Percentiles rank a stretch among this genome's conserved stretches.
These are phyloP conservation scores for Priceomyces haplophilus DNA, from an alignment of 805 yeast species.

Conservation along the genomic window DNA sequence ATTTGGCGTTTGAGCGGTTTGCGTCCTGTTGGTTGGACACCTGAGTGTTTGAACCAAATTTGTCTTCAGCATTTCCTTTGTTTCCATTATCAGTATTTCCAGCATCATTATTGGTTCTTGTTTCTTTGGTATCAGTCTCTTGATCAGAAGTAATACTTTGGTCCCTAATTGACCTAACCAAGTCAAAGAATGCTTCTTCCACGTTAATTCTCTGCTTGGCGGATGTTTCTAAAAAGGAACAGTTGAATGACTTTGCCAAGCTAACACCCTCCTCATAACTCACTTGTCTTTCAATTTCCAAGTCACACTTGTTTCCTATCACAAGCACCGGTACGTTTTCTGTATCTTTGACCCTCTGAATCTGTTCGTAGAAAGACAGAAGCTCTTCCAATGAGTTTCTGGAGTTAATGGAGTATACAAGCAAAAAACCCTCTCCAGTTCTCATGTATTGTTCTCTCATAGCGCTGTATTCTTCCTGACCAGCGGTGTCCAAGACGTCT, in stretches of 20 bases:
- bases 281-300: constrained; percentile 74
- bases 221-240: constrained; percentile 84
- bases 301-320: constrained; percentile 79
- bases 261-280: constrained; percentile 58
- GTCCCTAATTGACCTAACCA: constrained; percentile 56
- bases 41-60: constrained; percentile 6
- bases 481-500: constrained; percentile 96
- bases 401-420: constrained; percentile 87
- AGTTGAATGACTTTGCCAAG: constrained; percentile 63
- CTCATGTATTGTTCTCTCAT: constrained; percentile 87
- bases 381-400: constrained; percentile 83
- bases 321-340: constrained; percentile 71
- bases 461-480: constrained; percentile 95
- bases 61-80: constrained; percentile 3
- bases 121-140: constrained; percentile 5
- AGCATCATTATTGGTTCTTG: constrained; percentile 6
- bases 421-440: constrained; percentile 89
- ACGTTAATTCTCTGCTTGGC: constrained; percentile 92
- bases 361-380: constrained; percentile 72
- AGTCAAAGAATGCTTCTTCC: constrained; percentile 73
- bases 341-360: constrained; percentile 71
- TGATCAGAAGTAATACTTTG: constrained; percentile 7
- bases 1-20: not conserved
- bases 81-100: not conserved
- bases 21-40: constrained; percentile 9